Percentiles rank a stretch among this genome's conserved stretches.
phyloP scores from a whole-genome alignment of 495 filamentous ascomycete genomes.

The Parmelia sp. region DNA sequence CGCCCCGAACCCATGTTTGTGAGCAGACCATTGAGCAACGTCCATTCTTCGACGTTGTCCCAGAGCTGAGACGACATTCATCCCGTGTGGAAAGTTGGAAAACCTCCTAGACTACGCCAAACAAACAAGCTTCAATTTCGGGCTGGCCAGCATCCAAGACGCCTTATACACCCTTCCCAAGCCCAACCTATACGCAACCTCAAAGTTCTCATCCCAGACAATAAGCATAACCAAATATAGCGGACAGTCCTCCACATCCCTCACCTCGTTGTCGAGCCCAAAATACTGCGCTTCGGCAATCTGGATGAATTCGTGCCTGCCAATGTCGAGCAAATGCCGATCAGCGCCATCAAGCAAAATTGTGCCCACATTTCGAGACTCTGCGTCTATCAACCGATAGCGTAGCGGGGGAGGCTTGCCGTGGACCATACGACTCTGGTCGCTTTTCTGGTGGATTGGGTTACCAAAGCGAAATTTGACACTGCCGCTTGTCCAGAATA shows the following conservation, averaged over 20 bases:
- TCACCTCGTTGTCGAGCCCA: constrained; percentile 6
- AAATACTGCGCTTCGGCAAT: constrained; percentile 7
- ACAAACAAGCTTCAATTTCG: constrained; percentile 10
- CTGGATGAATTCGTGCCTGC: constrained; percentile 9
- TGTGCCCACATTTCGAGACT: neutral
- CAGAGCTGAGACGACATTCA: too few relatives aligned
- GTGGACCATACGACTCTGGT: neutral
- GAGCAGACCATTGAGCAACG: too few relatives aligned
- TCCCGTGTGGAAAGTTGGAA: too few relatives aligned
- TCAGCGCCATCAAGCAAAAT: constrained; percentile 5
- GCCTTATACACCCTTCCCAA: constrained; percentile 10
- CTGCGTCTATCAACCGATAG: constrained; percentile 1
- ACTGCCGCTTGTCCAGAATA: constrained; percentile 6
- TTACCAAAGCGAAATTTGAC: constrained; percentile 5
- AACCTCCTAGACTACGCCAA: too few relatives aligned
- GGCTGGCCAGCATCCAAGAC: constrained; percentile 6
- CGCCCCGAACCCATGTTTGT: too few relatives aligned
- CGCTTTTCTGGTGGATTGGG: constrained; percentile 3
- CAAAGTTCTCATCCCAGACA: neutral
- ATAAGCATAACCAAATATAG: constrained; percentile 10
- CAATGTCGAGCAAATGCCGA: neutral
- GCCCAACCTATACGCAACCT: constrained; percentile 2
- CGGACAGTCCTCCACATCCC: constrained; percentile 10
- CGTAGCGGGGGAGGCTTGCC: neutral
- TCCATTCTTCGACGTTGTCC: too few relatives aligned